Percentiles rank a stretch among this genome's conserved stretches.
These are phyloP conservation scores for Citeromyces matritensis DNA, from an alignment of 805 yeast genomes.

Conservation along the genomic window DNA sequence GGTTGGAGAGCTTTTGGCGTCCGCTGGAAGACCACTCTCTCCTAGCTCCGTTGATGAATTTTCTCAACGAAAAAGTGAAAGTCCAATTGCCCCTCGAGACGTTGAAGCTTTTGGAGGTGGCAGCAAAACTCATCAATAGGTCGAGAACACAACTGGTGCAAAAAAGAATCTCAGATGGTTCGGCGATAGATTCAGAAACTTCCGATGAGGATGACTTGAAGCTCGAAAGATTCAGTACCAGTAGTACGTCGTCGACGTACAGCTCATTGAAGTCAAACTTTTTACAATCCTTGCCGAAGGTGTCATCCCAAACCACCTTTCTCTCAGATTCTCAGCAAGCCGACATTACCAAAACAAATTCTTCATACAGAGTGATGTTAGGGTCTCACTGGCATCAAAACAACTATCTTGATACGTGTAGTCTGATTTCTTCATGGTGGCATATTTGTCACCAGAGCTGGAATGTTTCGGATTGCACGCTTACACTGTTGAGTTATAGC, in stretches of 20 bases:
- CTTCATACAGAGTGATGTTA: conserved; percentile 31
- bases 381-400: conserved; percentile 25
- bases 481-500: conserved; percentile 40
- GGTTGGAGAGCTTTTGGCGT: conserved; percentile 91
- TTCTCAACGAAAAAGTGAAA: conserved; percentile 68
- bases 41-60: conserved; percentile 58
- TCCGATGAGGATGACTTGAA: conserved; percentile 3
- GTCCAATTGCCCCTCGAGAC: conserved; percentile 49
- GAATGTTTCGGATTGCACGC: conserved; percentile 38
- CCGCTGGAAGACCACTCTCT: conserved; percentile 40
- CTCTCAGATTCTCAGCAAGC: not conserved
- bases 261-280: not conserved
- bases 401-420: conserved; percentile 14
- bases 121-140: conserved; percentile 39
- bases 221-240: conserved; percentile 1
- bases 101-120: conserved; percentile 41
- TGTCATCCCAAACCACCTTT: not conserved
- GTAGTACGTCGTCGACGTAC: conserved; percentile 1
- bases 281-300: not conserved
- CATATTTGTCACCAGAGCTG: conserved; percentile 36
- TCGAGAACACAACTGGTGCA: conserved; percentile 32
- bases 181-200: conserved; percentile 1
- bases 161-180: conserved; percentile 22
- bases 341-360: not conserved
- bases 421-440: conserved; percentile 31